phyloP scores from a whole-genome alignment of 495 filamentous ascomycete genomes.

The Astrocystis sublimbata region DNA sequence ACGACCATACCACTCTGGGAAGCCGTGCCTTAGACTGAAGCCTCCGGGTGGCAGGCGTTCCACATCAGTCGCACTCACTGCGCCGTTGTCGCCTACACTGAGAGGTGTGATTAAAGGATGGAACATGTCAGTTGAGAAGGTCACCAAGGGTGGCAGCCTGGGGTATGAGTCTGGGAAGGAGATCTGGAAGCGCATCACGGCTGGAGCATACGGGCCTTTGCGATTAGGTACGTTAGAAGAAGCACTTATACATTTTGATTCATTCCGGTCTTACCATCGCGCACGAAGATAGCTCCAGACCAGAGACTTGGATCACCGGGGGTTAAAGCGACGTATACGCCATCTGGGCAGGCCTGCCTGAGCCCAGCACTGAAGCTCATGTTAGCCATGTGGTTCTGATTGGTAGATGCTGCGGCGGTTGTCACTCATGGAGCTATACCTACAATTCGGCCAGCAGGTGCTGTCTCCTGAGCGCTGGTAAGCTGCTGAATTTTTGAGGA shows the following conservation, averaged over 20 bases:
- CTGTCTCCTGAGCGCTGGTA: conserved; percentile 51
- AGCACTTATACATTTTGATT: conserved; percentile 10
- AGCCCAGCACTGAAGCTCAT: conserved; percentile 66
- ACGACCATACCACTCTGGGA: conserved; percentile 80
- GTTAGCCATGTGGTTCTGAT: conserved; percentile 18
- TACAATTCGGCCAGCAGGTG: conserved; percentile 80
- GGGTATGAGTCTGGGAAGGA: conserved; percentile 84
- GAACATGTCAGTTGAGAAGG: conserved; percentile 87
- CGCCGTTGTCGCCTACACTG: conserved; percentile 68
- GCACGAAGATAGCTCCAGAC: conserved; percentile 88
- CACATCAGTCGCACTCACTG: conserved; percentile 76
- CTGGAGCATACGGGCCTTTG: conserved; percentile 86
- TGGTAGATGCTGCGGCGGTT: neutral
- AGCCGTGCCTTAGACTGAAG: conserved; percentile 85
- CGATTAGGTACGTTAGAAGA: conserved; percentile 7
- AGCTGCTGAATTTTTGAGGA: conserved; percentile 23
- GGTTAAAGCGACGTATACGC: conserved; percentile 82
- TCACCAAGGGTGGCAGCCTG: conserved; percentile 74
- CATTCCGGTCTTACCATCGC: conserved; percentile 61
- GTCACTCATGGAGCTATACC: conserved; percentile 5
- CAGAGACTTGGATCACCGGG: conserved; percentile 77
- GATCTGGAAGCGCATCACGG: conserved; percentile 87
- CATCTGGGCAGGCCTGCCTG: conserved; percentile 76
- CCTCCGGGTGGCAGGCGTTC: conserved; percentile 82
- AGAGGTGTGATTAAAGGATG: conserved; percentile 89